These are phyloP conservation scores for Colletotrichum lindemuthianum DNA, from an alignment of 2,329 filamentous ascomycete genomes.

Conservation along the genomic window DNA sequence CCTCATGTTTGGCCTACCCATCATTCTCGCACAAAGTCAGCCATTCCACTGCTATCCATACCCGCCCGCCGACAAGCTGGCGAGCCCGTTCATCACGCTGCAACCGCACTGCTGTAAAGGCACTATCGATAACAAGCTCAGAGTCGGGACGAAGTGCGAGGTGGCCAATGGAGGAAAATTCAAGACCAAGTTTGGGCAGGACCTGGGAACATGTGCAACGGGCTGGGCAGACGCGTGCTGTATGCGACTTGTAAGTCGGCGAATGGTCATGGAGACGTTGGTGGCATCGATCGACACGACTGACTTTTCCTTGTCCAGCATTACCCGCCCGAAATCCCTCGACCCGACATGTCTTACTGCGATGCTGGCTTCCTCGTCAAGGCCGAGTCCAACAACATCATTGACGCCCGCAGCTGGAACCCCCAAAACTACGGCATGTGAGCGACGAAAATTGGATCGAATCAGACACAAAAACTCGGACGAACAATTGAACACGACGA, in stretches of 20 bases:
- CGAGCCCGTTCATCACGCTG: constrained; percentile 28
- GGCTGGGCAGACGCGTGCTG: constrained; percentile 34
- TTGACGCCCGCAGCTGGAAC: constrained; percentile 15
- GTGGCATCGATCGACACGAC: constrained; percentile 1
- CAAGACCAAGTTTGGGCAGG: constrained; percentile 35
- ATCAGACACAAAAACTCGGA: background rate
- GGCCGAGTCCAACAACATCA: constrained; percentile 24
- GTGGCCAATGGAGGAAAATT: constrained; percentile 24
- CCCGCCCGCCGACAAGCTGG: constrained; percentile 19
- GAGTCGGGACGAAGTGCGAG: constrained; percentile 24
- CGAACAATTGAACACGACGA: background rate
- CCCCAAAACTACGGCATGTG: constrained; percentile 18
- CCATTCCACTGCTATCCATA: constrained; percentile 36
- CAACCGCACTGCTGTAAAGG: constrained; percentile 33
- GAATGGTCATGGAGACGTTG: background rate
- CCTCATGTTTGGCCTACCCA: constrained; percentile 27
- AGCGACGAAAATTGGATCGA: background rate
- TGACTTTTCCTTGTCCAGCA: constrained; percentile 1
- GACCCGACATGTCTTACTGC: constrained; percentile 30
- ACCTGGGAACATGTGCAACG: constrained; percentile 31
- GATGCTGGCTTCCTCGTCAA: constrained; percentile 31
- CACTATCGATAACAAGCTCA: constrained; percentile 26
- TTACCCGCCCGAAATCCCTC: constrained; percentile 32
- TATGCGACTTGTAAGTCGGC: constrained; percentile 31
- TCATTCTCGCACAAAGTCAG: constrained; percentile 29